Base-by-base conservation (phyloP, 192 early-diverging fungal species). In the Entomortierella chlamydospora region DNA sequence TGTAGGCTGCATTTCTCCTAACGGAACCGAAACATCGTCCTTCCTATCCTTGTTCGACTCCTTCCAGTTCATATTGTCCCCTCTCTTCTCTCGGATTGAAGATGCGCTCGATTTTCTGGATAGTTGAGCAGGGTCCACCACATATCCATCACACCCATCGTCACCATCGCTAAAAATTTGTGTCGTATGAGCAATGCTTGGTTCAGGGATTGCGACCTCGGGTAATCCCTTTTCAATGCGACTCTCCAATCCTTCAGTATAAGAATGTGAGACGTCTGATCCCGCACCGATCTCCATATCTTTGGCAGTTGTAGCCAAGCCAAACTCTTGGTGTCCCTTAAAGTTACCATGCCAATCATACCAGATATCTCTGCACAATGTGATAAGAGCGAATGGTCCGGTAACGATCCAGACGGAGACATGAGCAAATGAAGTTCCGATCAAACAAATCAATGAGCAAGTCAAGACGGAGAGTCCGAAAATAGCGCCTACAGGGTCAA, bases 371-470 rank as follows among this genome's bases (percentile, higher is more conserved):
- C 87, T 68, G 13, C 81, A 39, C 30, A 94, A 68, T 76, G 89
- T 88, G 1, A 90, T 49, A 0, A 83, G 68, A 1, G 92, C 93
- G 86, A 92, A 95, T 0, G 95, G 94, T 31, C 94, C 78, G 4
- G 95, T 93, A 37, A 95, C 83, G 53, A 89, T 60, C 93, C 91
- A 92, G 9, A 96, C 93, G 1, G 85, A 77, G n/a, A 94, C 88
- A 51, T 88, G 77, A 13, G 85, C 86, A 73, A 95, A 92, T 30
- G 85, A 91, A 1, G 86, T 90, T 0, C 89, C 89, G 62, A 93
- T 87, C 64, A 96, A 72, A 22, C 88, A 85, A 20, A 84, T 70
- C 33, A 96, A 81, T 28, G 92, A 94, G 8, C 70, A 60, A 0
- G 72, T 77, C 20, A 96, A 72, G 17, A 90, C 31, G 0, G 64